Evolutionary conservation across 306 rosid species (phyloP), one percentile per base, ranked within the genome.

Genomic region (Rosa lucieae): DNA sequence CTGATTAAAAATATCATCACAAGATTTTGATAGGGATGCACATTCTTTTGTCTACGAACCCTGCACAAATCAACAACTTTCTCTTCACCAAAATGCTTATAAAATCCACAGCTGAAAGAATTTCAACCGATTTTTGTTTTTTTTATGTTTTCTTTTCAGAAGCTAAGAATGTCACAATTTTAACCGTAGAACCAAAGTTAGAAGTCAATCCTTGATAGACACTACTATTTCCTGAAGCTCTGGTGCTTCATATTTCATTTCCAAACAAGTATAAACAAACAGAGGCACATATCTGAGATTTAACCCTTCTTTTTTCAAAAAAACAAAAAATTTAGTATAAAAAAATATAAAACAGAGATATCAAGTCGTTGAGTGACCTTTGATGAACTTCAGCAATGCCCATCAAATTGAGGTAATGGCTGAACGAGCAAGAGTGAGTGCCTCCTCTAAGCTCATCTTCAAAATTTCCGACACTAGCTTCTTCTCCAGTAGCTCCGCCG

Each of bases 381-480:
- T 94, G 98, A 84, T 94, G 97, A 51, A 97, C 92, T 84, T 94
- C 98, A 42, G 98, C 98, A 78, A 94, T 89, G 52, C 97, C 94
- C 91, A 85, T 92, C 87, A 94, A 79, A 81, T 89, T 92, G 85
- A 94, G 97, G 85, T 89, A 88, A 58, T 94, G 97, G 79, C 98
- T 90, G 74, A 92, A 92, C 97, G 98, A 88, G 94, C 97, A 20
- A 92, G 89, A 66, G 86, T 85, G 23, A 94, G 73, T 26, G 97
- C 98, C 85, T 91, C 98, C 68, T 91, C 94, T 21, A 92, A 81
- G n/a, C 87, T 82, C 98, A 92, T 90, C 78, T 92, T 81, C 42
- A 97, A 94, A 48, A 94, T 85, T 86, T 92, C 97, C 10, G 97
- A 86, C 32, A 92, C 92, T 46, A 88, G 87, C 81, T 92, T 97